Evolutionary conservation across 1,284 basidiomycete genomes (phyloP).

Genomic region (Leccinum solheimii): DNA sequence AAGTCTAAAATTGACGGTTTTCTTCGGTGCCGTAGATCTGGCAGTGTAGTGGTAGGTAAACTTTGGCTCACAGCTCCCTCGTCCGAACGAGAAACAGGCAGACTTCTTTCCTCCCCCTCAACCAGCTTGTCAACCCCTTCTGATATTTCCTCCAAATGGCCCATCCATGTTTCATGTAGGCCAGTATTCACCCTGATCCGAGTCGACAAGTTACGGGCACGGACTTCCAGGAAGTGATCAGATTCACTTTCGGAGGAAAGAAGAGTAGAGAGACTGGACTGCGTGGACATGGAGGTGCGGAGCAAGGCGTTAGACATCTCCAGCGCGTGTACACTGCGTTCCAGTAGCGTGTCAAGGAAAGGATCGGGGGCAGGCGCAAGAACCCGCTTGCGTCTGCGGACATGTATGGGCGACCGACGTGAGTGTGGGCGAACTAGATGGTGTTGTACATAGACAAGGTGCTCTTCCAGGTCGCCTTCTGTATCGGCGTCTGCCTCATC

Average conservation of each 20-base stretch:
- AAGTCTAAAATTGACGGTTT: conserved; percentile 52
- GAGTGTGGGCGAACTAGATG: conserved; percentile 20
- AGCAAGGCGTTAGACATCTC: conserved; percentile 79
- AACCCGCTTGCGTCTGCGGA: conserved; percentile 27
- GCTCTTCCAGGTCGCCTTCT: conserved; percentile 34
- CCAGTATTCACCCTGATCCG: conserved; percentile 46
- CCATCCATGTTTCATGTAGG: conserved; percentile 57
- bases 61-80: conserved; percentile 52
- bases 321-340: conserved; percentile 76
- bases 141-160: conserved; percentile 66
- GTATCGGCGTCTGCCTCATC: conserved; percentile 75
- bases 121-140: conserved; percentile 60
- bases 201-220: conserved; percentile 49
- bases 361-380: conserved; percentile 33
- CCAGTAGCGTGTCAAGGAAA: conserved; percentile 72
- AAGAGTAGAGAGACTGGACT: conserved; percentile 56
- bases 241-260: conserved; percentile 40
- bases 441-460: conserved; percentile 34
- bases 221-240: conserved; percentile 46
- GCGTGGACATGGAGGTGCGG: conserved; percentile 69
- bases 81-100: conserved; percentile 10
- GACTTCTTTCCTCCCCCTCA: conserved; percentile 22
- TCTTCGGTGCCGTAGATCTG: conserved; percentile 37
- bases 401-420: conserved; percentile 13
- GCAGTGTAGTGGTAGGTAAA: conserved; percentile 45